Conservation (phyloP, 345 rosid species). For the Boechera divaricarpa region DNA sequence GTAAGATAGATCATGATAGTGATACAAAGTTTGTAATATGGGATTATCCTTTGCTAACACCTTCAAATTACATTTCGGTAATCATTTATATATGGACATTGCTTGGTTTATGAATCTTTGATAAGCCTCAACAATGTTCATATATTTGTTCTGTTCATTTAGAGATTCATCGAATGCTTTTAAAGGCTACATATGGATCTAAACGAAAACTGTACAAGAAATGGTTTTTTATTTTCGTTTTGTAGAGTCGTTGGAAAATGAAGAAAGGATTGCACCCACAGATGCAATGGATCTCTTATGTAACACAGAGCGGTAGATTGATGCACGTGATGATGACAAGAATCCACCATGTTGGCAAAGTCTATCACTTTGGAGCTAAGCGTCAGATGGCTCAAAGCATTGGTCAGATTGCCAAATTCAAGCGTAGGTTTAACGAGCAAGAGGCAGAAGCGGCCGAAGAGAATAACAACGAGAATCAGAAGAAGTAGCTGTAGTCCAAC, state of each 20-base stretch:
- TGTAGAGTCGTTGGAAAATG: slow-evolving; percentile 53
- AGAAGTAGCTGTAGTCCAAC: slow-evolving; percentile 21
- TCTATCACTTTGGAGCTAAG: slow-evolving; percentile 83
- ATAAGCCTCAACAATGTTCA: not conserved
- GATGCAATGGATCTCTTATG: slow-evolving; percentile 96
- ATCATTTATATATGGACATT: slow-evolving; percentile 1
- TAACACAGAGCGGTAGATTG: slow-evolving; percentile 88
- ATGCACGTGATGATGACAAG: slow-evolving; percentile 90
- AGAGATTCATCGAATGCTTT: not conserved
- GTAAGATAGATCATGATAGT: not conserved
- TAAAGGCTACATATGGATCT: not conserved
- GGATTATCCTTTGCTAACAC: not conserved
- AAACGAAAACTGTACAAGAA: not conserved
- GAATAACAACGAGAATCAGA: slow-evolving; percentile 32
- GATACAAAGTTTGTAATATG: not conserved
- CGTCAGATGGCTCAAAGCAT: slow-evolving; percentile 87
- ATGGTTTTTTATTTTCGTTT: not conserved
- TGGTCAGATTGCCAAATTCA: slow-evolving; percentile 88
- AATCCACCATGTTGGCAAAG: slow-evolving; percentile 81
- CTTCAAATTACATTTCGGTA: not conserved
- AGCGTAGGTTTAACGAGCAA: slow-evolving; percentile 73
- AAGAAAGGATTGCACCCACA: slow-evolving; percentile 97
- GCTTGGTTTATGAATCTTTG: not conserved
- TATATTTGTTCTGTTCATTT: slow-evolving; percentile 6
- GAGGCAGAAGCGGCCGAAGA: slow-evolving; percentile 45